Evolutionary conservation across 1,139 yeast genomes (phyloP).

Genomic region (Sugiyamaella grinbergsii): DNA sequence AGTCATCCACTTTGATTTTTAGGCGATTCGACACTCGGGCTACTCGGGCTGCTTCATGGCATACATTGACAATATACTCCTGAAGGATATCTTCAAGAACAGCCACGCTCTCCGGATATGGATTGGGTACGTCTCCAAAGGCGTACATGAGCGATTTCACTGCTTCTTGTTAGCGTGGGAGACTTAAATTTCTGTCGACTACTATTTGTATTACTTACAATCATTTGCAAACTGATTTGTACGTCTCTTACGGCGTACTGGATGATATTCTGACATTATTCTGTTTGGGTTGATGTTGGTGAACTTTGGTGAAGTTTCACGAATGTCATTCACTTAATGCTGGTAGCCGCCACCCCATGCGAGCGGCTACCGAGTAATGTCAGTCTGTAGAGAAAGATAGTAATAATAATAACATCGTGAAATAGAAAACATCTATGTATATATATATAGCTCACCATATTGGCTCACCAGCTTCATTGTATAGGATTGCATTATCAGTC

Average conservation of each 20-base stretch:
- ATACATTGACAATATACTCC: conserved; percentile 71
- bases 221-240: conserved; percentile 46
- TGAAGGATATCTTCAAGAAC: conserved; percentile 82
- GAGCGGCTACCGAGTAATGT: not conserved
- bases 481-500: conserved; percentile 47
- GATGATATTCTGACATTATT: conserved; percentile 19
- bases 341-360: not conserved
- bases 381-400: too few relatives aligned
- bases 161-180: conserved; percentile 5
- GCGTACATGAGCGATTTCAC: conserved; percentile 76
- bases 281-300: too few relatives aligned
- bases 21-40: conserved; percentile 60
- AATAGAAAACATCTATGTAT: not conserved
- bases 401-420: not conserved
- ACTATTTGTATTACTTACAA: conserved; percentile 36
- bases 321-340: not conserved
- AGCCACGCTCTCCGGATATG: conserved; percentile 74
- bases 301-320: conserved; percentile 5
- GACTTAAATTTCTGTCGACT: not conserved
- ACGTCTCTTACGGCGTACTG: conserved; percentile 27
- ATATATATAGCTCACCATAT: conserved; percentile 35
- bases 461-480: conserved; percentile 47
- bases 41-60: conserved; percentile 59
- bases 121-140: conserved; percentile 81
- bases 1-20: conserved; percentile 82